A percentile compares a stretch with the other conserved stretches of the same genome.
Conservation (phyloP, 2,329 filamentous ascomycete genomes). For the Colletotrichum trifolii region DNA sequence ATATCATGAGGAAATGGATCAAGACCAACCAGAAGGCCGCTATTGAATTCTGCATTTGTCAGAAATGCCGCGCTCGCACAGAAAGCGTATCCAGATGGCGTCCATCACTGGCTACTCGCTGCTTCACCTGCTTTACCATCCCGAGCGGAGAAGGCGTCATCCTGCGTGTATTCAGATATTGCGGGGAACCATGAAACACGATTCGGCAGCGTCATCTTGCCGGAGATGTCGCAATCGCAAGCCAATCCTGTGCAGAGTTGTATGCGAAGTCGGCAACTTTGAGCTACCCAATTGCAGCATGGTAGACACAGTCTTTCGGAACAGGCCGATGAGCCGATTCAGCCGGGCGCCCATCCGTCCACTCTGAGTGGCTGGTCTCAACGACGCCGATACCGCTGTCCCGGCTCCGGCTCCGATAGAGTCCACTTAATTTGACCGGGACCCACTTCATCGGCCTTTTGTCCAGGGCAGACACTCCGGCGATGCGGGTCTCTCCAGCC, state of each 20-base stretch:
- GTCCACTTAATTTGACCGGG: too few relatives aligned
- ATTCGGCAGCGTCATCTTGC: conserved; percentile 21
- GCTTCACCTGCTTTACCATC: conserved; percentile 10
- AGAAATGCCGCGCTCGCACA: background rate
- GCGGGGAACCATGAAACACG: conserved; percentile 29
- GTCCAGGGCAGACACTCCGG: too few relatives aligned
- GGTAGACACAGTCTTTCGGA: too few relatives aligned
- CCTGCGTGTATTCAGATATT: background rate
- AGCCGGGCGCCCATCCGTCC: too few relatives aligned
- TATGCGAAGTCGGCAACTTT: background rate
- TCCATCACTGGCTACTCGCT: background rate
- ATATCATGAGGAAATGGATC: background rate
- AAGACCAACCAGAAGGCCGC: background rate
- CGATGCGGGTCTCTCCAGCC: too few relatives aligned
- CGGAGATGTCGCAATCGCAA: conserved; percentile 24
- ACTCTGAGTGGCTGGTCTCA: too few relatives aligned
- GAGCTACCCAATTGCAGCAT: too few relatives aligned
- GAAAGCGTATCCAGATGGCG: background rate
- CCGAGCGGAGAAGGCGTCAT: conserved; percentile 24
- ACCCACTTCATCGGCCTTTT: too few relatives aligned
- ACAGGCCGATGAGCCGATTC: too few relatives aligned
- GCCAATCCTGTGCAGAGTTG: background rate
- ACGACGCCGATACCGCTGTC: too few relatives aligned
- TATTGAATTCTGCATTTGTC: conserved; percentile 13
- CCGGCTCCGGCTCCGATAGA: too few relatives aligned